phyloP scores from a whole-genome alignment of 495 filamentous ascomycete species.

The Penicillium lagena region DNA sequence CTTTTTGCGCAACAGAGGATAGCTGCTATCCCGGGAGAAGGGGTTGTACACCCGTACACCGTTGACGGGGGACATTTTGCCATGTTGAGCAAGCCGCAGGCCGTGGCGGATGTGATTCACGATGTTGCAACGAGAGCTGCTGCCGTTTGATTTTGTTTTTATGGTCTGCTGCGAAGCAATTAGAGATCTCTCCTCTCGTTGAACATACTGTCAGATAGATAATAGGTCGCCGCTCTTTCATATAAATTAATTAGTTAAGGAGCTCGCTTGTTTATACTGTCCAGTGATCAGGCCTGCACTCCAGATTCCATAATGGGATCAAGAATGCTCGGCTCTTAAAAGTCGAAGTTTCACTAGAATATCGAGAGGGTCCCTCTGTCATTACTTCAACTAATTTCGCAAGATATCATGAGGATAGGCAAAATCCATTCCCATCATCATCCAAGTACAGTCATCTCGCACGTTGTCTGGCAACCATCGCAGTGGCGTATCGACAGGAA shows the following conservation, averaged over 20 bases:
- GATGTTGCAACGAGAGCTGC: not conserved
- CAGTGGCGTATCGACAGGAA: too few relatives aligned
- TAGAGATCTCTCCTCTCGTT: not conserved
- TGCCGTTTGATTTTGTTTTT: not conserved
- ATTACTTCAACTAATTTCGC: too few relatives aligned
- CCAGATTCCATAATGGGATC: too few relatives aligned
- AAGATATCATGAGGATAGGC: too few relatives aligned
- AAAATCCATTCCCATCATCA: too few relatives aligned
- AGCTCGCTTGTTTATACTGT: too few relatives aligned
- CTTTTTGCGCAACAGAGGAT: not conserved
- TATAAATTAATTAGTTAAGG: not conserved
- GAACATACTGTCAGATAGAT: not conserved
- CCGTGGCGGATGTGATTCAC: not conserved
- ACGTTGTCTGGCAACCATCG: too few relatives aligned
- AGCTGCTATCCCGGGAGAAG: not conserved
- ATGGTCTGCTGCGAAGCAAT: not conserved
- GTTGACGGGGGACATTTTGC: not conserved
- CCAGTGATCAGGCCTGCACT: too few relatives aligned
- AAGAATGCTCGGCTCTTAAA: too few relatives aligned
- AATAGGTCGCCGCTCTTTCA: not conserved
- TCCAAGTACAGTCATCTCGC: too few relatives aligned
- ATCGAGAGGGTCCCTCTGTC: too few relatives aligned
- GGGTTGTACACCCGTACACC: not conserved
- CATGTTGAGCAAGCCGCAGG: not conserved
- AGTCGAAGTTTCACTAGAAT: too few relatives aligned